A percentile compares a stretch with the other conserved stretches of the same genome.
These are phyloP conservation scores for Leucaena leucocephala DNA, from an alignment of 306 rosid genomes.

Conservation along the genomic window DNA sequence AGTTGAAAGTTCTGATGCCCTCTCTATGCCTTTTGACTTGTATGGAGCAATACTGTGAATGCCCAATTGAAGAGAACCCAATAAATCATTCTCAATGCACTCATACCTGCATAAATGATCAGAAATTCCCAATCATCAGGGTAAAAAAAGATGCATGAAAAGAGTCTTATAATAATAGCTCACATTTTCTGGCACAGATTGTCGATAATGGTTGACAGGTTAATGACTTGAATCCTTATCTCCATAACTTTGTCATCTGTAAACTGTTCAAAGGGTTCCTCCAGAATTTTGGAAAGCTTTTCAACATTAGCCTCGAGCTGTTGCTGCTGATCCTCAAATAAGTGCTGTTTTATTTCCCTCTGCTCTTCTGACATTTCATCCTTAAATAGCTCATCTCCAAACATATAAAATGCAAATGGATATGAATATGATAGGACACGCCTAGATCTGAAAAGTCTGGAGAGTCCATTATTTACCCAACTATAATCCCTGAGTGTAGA, in stretches of 20 bases:
- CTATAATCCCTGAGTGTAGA: constrained; percentile 77
- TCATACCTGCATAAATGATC: constrained; percentile 75
- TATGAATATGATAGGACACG: constrained; percentile 96
- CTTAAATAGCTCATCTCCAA: constrained; percentile 94
- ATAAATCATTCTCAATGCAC: constrained; percentile 93
- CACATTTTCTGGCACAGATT: constrained; percentile 86
- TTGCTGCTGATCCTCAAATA: constrained; percentile 99
- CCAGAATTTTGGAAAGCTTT: constrained; percentile 85
- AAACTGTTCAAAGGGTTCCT: constrained; percentile 80
- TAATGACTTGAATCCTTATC: constrained; percentile 83
- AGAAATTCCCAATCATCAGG: constrained; percentile 31
- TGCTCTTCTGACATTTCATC: constrained; percentile 79
- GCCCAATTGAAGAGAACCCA: constrained; percentile 74
- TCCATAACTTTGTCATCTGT: constrained; percentile 69
- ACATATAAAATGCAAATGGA: constrained; percentile 98
- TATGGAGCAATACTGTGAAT: constrained; percentile 87
- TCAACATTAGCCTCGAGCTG: constrained; percentile 95
- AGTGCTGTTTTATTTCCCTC: constrained; percentile 81
- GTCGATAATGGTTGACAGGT: constrained; percentile 67
- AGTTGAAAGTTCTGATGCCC: constrained; percentile 78
- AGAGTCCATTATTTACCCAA: constrained; percentile 92
- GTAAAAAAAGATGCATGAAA: neutral
- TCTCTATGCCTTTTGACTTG: constrained; percentile 94
- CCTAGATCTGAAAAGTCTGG: constrained; percentile 94
- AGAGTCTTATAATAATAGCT: constrained; percentile 38